These are phyloP conservation scores for Cladosporium phlei DNA, from an alignment of 2,329 filamentous ascomycete genomes.

Conservation along the genomic window DNA sequence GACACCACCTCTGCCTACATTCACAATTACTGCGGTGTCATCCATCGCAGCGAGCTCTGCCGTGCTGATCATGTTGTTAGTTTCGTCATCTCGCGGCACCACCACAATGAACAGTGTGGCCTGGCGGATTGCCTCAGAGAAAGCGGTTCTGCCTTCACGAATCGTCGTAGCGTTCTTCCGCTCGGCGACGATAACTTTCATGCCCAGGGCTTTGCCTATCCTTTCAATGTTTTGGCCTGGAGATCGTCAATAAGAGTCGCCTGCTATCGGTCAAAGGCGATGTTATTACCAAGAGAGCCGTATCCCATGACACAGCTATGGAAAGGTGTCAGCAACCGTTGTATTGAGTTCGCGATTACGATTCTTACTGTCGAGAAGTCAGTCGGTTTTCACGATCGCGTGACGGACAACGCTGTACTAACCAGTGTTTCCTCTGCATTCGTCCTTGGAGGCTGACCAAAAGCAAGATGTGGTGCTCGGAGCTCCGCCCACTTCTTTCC, in stretches of 20 bases:
- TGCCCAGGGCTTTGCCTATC: constrained; percentile 44
- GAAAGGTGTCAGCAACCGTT: neutral
- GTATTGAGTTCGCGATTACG: neutral
- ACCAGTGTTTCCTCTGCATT: constrained; percentile 47
- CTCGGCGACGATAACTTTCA: constrained; percentile 47
- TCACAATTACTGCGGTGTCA: constrained; percentile 43
- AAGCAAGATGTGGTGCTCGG: constrained; percentile 34
- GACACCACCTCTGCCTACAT: constrained; percentile 46
- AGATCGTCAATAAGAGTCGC: neutral
- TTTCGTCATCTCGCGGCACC: constrained; percentile 24
- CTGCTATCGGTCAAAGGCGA: neutral
- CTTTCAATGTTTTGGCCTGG: constrained; percentile 41
- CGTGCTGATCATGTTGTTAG: constrained; percentile 23
- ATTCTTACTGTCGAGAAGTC: neutral
- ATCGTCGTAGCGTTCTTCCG: constrained; percentile 35
- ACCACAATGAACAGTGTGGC: constrained; percentile 37
- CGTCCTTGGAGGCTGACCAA: constrained; percentile 39
- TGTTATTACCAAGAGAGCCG: constrained; percentile 40
- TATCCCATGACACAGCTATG: constrained; percentile 42
- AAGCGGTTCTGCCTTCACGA: constrained; percentile 31
- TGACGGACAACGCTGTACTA: neutral
- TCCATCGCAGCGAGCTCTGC: constrained; percentile 44
- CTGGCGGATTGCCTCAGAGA: constrained; percentile 34
- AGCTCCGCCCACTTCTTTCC: constrained; percentile 39
- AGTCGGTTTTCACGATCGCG: neutral